These are phyloP conservation scores for Rhynchosporium graminicola DNA, from an alignment of 2,329 filamentous ascomycete genomes.

Conservation along the genomic window DNA sequence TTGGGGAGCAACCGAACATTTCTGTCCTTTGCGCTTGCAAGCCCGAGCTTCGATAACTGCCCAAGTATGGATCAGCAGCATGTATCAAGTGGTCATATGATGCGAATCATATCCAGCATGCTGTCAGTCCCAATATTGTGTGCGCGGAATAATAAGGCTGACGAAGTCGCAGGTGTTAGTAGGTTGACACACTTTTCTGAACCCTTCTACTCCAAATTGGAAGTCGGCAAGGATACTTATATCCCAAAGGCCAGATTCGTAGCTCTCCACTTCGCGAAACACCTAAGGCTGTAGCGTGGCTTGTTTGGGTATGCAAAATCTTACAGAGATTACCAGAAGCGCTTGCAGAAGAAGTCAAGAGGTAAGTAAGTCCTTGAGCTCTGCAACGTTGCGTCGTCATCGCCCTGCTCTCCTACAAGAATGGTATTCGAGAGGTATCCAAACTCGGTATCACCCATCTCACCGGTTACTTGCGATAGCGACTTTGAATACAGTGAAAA, in stretches of 20 bases:
- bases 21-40: background rate
- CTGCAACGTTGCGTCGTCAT: background rate
- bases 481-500: background rate
- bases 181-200: too few relatives aligned
- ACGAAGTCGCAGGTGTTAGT: background rate
- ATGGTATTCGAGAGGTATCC: background rate
- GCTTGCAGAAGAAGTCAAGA: background rate
- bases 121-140: background rate
- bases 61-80: background rate
- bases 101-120: background rate
- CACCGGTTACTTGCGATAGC: background rate
- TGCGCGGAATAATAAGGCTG: background rate
- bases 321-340: background rate
- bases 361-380: background rate
- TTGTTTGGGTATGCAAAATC: background rate
- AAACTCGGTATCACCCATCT: background rate
- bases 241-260: background rate
- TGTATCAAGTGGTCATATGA: conserved; percentile 2
- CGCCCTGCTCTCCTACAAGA: background rate
- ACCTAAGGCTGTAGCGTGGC: conserved; percentile 8
- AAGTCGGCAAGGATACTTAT: background rate
- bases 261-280: background rate
- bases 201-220: too few relatives aligned
- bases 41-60: too few relatives aligned
- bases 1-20: background rate